Percentiles rank a stretch among this genome's conserved stretches.
These are phyloP conservation scores for Oryza longistaminata DNA, from an alignment of 176 grass and related monocot genomes.

Conservation along the genomic window DNA sequence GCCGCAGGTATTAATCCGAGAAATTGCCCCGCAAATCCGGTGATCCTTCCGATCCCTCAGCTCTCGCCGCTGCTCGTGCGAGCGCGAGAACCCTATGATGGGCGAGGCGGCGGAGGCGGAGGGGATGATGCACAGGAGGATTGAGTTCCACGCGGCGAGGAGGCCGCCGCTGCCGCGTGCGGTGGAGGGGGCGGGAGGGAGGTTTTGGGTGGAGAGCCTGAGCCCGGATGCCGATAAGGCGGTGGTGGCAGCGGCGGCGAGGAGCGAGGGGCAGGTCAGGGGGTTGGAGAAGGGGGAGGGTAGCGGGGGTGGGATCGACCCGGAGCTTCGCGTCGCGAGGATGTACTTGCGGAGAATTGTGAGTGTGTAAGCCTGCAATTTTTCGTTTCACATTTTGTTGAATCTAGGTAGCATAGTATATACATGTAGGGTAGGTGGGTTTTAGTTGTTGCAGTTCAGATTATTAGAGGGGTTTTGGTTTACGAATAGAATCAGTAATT, in stretches of 20 bases:
- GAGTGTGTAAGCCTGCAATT: constrained; percentile 35
- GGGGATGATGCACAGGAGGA: constrained; percentile 48
- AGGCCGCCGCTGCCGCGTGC: constrained; percentile 16
- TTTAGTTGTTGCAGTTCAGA: background rate
- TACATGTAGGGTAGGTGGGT: background rate
- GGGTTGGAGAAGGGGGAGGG: constrained; percentile 43
- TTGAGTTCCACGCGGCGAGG: constrained; percentile 62
- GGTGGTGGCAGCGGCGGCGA: background rate
- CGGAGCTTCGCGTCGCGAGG: constrained; percentile 59
- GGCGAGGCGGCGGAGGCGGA: background rate
- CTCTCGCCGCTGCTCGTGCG: background rate
- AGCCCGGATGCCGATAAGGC: constrained; percentile 1
- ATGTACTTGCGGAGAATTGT: constrained; percentile 83
- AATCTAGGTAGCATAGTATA: background rate
- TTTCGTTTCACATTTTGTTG: background rate
- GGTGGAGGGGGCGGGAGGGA: background rate
- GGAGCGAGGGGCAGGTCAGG: constrained; percentile 5
- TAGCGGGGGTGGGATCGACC: constrained; percentile 52
- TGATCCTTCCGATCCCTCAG: background rate
- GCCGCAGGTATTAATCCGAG: background rate
- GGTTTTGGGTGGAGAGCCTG: constrained; percentile 50
- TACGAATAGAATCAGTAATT: background rate
- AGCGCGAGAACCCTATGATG: constrained; percentile 32
- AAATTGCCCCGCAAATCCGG: background rate
- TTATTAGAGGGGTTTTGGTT: background rate